Percentiles rank a stretch among this genome's conserved stretches.
Evolutionary conservation across 2,329 filamentous ascomycete genomes (phyloP).

Genomic region (Colletotrichum neosansevieriae): DNA sequence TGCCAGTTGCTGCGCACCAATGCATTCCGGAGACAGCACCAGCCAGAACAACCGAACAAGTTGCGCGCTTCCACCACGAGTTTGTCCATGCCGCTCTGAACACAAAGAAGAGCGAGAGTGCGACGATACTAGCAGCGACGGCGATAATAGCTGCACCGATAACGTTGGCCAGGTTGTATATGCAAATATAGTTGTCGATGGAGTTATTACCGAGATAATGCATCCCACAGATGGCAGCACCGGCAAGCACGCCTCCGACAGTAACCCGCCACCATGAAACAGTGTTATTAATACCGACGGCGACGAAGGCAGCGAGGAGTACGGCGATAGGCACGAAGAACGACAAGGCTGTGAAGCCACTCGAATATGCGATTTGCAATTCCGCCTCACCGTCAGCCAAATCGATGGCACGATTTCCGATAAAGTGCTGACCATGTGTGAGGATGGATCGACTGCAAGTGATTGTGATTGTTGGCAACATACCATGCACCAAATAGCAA

Average conservation of each 20-base stretch:
- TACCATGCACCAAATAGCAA: slow-evolving; percentile 80
- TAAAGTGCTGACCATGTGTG: slow-evolving; percentile 74
- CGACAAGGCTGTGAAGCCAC: slow-evolving; percentile 78
- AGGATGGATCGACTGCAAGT: slow-evolving; percentile 50
- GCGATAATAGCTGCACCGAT: slow-evolving; percentile 79
- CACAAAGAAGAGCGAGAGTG: slow-evolving; percentile 82
- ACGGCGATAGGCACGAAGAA: slow-evolving; percentile 85
- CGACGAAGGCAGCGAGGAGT: slow-evolving; percentile 77
- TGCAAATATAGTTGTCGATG: slow-evolving; percentile 79
- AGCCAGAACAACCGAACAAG: slow-evolving; percentile 77
- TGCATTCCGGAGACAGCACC: slow-evolving; percentile 88
- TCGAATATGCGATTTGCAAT: slow-evolving; percentile 80
- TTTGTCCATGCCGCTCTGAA: slow-evolving; percentile 82
- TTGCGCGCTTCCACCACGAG: slow-evolving; percentile 78
- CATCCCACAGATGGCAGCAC: slow-evolving; percentile 84
- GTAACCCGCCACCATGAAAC: slow-evolving; percentile 70
- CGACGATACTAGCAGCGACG: slow-evolving; percentile 75
- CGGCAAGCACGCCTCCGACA: slow-evolving; percentile 76
- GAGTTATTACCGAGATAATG: slow-evolving; percentile 90
- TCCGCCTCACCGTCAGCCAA: slow-evolving; percentile 71
- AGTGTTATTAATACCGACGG: slow-evolving; percentile 70
- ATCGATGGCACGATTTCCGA: slow-evolving; percentile 83
- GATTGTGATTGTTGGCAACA: slow-evolving; percentile 35
- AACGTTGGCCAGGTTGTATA: slow-evolving; percentile 71
- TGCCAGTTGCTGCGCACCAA: slow-evolving; percentile 82